phyloP scores from a whole-genome alignment of 495 filamentous ascomycete genomes.

The Coniosporium apollinis region DNA sequence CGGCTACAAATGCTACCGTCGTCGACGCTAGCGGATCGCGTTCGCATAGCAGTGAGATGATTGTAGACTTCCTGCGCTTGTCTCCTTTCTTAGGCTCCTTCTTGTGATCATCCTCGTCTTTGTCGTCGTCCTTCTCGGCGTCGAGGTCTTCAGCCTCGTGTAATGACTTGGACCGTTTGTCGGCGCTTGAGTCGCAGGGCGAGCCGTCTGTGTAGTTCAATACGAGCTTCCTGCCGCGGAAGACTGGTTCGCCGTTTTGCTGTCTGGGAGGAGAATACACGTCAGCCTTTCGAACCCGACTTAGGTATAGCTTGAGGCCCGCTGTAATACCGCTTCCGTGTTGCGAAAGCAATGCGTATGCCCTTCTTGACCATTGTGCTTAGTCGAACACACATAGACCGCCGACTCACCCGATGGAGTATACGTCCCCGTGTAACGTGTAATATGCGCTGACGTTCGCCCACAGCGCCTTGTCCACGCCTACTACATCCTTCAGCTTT shows the following conservation, averaged over 20 bases:
- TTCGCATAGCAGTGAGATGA: conserved; percentile 90
- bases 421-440: conserved; percentile 49
- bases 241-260: conserved; percentile 48
- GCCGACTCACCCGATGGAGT: conserved; percentile 63
- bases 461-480: conserved; percentile 43
- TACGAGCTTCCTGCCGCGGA: conserved; percentile 79
- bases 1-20: conserved; percentile 63
- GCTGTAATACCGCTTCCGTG: too few species aligned
- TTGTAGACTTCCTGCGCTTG: conserved; percentile 57
- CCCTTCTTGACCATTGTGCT: too few species aligned
- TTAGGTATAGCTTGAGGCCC: too few species aligned
- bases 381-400: too few species aligned
- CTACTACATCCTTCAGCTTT: conserved; percentile 43
- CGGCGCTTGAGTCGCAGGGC: conserved; percentile 37
- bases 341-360: too few species aligned
- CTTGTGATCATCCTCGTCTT: conserved; percentile 4
- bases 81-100: conserved; percentile 15
- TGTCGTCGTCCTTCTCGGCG: conserved; percentile 13
- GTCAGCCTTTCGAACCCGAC: neutral
- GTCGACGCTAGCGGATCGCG: conserved; percentile 45
- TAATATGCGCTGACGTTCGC: conserved; percentile 90
- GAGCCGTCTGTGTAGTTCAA: conserved; percentile 86
- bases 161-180: conserved; percentile 7
- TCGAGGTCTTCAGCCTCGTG: conserved; percentile 16
- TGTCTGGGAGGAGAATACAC: conserved; percentile 29